Conservation (phyloP, 2,329 filamentous ascomycete species). For the Tympanopsis confertula region DNA sequence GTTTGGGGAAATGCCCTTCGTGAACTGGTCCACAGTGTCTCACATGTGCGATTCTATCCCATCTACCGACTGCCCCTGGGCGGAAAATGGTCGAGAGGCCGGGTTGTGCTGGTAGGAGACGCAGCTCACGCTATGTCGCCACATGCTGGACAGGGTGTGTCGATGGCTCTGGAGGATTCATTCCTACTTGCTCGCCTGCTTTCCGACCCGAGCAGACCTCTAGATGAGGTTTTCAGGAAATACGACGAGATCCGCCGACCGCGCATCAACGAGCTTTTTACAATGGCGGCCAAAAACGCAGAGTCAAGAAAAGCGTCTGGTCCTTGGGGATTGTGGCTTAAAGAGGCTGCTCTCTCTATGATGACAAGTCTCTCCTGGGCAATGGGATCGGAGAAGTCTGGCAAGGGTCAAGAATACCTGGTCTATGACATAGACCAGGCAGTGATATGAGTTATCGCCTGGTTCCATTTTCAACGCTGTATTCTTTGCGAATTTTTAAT, state of each 20-base stretch:
- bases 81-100: slow-evolving; percentile 21
- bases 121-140: slow-evolving; percentile 43
- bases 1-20: slow-evolving; percentile 12
- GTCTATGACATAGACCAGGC: slow-evolving; percentile 17
- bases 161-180: slow-evolving; percentile 42
- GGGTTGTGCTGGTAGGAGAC: slow-evolving; percentile 37
- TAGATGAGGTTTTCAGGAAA: slow-evolving; percentile 10
- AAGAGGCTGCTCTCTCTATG: slow-evolving; percentile 9
- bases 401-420: slow-evolving; percentile 11
- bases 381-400: slow-evolving; percentile 10
- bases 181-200: slow-evolving; percentile 31
- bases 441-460: slow-evolving; percentile 1
- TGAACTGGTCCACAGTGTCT: slow-evolving; percentile 7
- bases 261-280: slow-evolving; percentile 13
- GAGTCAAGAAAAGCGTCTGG: slow-evolving; percentile 10
- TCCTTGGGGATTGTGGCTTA: slow-evolving; percentile 13
- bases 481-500: too few species aligned
- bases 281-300: slow-evolving; percentile 11
- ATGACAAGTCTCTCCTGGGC: slow-evolving; percentile 7
- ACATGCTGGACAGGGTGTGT: slow-evolving; percentile 39
- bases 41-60: slow-evolving; percentile 19
- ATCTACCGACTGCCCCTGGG: slow-evolving; percentile 19
- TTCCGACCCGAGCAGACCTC: too few species aligned
- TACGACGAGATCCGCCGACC: slow-evolving; percentile 17
- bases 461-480: too few species aligned